Percentiles rank a stretch among this genome's conserved stretches.
phyloP scores from a whole-genome alignment of 75 land plant species.

The Pinus taeda region DNA sequence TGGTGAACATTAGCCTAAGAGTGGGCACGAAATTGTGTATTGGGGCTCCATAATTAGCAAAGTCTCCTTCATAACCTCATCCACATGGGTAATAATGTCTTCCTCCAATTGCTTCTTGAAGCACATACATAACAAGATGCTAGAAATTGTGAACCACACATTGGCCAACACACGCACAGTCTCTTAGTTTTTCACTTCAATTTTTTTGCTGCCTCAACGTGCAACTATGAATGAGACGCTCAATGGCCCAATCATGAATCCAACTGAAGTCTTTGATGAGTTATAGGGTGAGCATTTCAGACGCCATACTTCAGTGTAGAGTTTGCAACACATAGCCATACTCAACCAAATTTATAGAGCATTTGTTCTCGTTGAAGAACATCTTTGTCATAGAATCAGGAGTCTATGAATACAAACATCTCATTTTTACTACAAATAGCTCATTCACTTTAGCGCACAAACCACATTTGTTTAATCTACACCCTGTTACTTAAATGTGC shows the following conservation, averaged over 20 bases:
- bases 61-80: slow-evolving; percentile 50
- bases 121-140: slow-evolving; percentile 52
- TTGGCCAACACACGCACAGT: slow-evolving; percentile 40
- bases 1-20: slow-evolving; percentile 31
- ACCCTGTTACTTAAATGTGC: too few species aligned
- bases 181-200: slow-evolving; percentile 13
- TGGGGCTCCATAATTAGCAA: slow-evolving; percentile 41
- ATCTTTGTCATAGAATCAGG: too few species aligned
- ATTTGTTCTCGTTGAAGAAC: too few species aligned
- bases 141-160: slow-evolving; percentile 45
- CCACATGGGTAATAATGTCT: slow-evolving; percentile 41
- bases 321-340: too few species aligned
- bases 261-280: slow-evolving; percentile 43
- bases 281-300: slow-evolving; percentile 54
- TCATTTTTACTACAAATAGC: too few species aligned
- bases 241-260: slow-evolving; percentile 43
- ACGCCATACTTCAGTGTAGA: slow-evolving; percentile 76
- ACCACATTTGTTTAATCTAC: too few species aligned
- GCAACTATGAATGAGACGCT: slow-evolving; percentile 38
- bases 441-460: too few species aligned
- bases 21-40: slow-evolving; percentile 41
- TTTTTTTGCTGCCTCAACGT: slow-evolving; percentile 31
- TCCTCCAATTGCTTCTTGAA: slow-evolving; percentile 5
- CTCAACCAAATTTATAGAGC: too few species aligned
- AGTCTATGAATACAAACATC: too few species aligned